Evolutionary conservation across 352 stramenopile species (phyloP), one percentile per base, ranked within the genome.

Genomic region (Aphanomyces euteiches): DNA sequence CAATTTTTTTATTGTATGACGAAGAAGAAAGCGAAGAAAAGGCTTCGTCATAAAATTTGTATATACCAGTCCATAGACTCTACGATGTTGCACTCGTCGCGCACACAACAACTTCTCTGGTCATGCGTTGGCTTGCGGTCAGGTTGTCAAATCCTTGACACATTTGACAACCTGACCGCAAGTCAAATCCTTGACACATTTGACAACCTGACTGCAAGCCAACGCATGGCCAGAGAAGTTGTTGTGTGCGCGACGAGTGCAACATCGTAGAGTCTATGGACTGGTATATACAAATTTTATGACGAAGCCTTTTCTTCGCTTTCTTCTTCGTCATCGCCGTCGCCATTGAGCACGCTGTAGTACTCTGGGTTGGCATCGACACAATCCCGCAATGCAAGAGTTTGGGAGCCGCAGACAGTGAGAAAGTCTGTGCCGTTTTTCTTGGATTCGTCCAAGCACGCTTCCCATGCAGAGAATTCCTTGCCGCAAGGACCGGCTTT

Each of bases 351-450:
- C 64, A 95, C 83, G 72, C 84, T 81, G 76, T 96, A 95, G 75
- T 96, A 96, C 74, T 95, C 87, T 6, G 88, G 88, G 77, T 96
- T 90, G 67, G 81, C 81, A 72, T 96, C 87, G 57, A 96, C 85
- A 61, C 88, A 96, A 75, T 95, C 84, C 47, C 88, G 86, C 67
- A 96, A 74, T 34, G 72, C 78, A 28, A 96, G 74, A 50, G 88
- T 96, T 74, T 90, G 75, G 21, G 79, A 64, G 56, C 88, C 82
- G 72, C 88, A 96, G 53, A 85, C 72, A 17, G 91, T 85, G 56
- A 96, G 88, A 61, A 95, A 96, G 67, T 93, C 84, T 41, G 15
- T 15, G 7, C 85, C 82, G 37, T 73, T 77, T 71, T 82, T 77
- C 76, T 94, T 94, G 79, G 81, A 88, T 13, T 66, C 67, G 72